Conservation (phyloP, 805 yeast genomes). For the Lachancea waltii region DNA sequence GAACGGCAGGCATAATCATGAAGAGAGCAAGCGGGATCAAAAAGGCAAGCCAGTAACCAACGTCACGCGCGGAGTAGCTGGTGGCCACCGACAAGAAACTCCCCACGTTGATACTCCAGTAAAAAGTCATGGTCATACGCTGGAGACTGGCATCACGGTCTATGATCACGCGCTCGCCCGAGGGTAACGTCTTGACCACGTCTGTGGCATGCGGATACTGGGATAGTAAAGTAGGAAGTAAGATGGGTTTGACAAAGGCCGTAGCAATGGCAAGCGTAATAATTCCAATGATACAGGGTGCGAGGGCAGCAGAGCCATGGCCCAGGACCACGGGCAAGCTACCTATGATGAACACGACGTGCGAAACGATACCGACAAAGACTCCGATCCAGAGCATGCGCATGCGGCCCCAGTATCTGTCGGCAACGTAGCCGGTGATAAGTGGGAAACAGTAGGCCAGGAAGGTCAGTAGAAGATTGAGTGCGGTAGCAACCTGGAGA, state of each 20-base stretch:
- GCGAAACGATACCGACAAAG: conserved; percentile 41
- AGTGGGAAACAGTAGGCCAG: conserved; percentile 80
- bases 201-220: conserved; percentile 59
- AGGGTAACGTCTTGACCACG: conserved; percentile 47
- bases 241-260: conserved; percentile 75
- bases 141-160: conserved; percentile 69
- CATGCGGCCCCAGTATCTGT: conserved; percentile 66
- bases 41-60: conserved; percentile 72
- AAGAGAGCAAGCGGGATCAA: conserved; percentile 60
- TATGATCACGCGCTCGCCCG: conserved; percentile 61
- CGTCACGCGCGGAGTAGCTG: conserved; percentile 57
- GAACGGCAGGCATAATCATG: conserved; percentile 44
- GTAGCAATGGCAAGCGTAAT: conserved; percentile 47
- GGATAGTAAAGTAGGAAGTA: conserved; percentile 64
- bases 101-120: conserved; percentile 71
- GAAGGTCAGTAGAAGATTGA: conserved; percentile 69
- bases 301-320: conserved; percentile 5
- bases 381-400: conserved; percentile 59
- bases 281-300: conserved; percentile 38
- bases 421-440: conserved; percentile 69
- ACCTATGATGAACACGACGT: conserved; percentile 60
- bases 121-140: conserved; percentile 69
- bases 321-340: conserved; percentile 57
- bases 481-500: conserved; percentile 59
- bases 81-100: conserved; percentile 71